Evolutionary conservation across 805 yeast genomes (phyloP).

Genomic region (Candida boleticola): DNA sequence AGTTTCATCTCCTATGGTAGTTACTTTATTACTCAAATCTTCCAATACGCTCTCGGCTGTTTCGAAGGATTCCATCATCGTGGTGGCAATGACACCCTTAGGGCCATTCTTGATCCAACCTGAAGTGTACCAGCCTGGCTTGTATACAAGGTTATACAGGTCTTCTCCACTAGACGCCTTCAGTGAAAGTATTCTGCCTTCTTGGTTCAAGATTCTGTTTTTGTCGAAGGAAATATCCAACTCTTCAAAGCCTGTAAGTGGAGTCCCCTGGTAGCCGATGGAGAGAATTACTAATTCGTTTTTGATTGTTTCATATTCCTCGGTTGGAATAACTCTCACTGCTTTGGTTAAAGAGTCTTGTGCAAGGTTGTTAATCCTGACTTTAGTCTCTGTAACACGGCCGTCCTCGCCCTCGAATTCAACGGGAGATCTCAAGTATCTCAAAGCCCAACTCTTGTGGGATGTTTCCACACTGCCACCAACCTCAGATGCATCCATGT

Average conservation of each 20-base stretch:
- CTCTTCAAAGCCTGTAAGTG: slow-evolving; percentile 57
- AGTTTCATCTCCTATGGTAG: slow-evolving; percentile 21
- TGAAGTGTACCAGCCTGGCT: slow-evolving; percentile 63
- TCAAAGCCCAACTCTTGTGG: slow-evolving; percentile 57
- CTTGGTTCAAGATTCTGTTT: slow-evolving; percentile 30
- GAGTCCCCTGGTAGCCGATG: slow-evolving; percentile 76
- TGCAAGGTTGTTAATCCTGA: slow-evolving; percentile 46
- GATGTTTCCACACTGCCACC: too few relatives aligned
- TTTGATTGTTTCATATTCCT: slow-evolving; percentile 27
- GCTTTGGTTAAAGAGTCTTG: slow-evolving; percentile 36
- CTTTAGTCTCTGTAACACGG: slow-evolving; percentile 43
- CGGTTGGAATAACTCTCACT: slow-evolving; percentile 35
- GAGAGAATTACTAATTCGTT: slow-evolving; percentile 75
- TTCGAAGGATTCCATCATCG: slow-evolving; percentile 80
- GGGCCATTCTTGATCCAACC: slow-evolving; percentile 94
- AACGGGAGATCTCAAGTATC: slow-evolving; percentile 67
- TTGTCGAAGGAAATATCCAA: slow-evolving; percentile 26
- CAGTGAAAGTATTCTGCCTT: slow-evolving; percentile 29
- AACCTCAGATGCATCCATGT: not conserved
- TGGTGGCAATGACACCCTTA: slow-evolving; percentile 84
- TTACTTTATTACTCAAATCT: slow-evolving; percentile 45
- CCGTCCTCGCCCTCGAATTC: slow-evolving; percentile 44
- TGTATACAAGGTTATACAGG: slow-evolving; percentile 16
- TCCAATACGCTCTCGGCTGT: slow-evolving; percentile 64
- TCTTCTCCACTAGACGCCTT: slow-evolving; percentile 9